Conservation (phyloP, 805 yeast genomes). For the Saturnispora silvae region DNA sequence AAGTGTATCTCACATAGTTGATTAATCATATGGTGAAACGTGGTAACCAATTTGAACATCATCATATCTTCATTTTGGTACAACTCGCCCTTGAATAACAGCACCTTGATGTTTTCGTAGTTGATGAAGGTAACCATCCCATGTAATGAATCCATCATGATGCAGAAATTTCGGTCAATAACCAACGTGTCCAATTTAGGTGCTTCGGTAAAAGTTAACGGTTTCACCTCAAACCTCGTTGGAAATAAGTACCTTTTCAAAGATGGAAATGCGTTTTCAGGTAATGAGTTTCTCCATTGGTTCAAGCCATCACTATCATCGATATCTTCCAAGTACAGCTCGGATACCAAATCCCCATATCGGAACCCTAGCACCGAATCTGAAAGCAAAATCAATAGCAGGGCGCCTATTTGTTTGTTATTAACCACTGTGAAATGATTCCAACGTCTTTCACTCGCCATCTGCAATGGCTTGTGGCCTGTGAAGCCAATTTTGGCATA, state of each 20-base stretch:
- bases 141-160: constrained; percentile 16
- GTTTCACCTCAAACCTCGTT: constrained; percentile 13
- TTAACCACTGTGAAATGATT: constrained; percentile 5
- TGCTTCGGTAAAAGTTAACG: constrained; percentile 18
- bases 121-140: constrained; percentile 21
- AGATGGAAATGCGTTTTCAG: constrained; percentile 12
- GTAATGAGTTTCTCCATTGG: constrained; percentile 17
- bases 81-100: constrained; percentile 21
- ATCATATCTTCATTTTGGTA: constrained; percentile 27
- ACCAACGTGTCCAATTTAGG: constrained; percentile 19
- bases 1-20: constrained; percentile 20
- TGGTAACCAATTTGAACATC: constrained; percentile 21
- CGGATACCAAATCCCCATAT: constrained; percentile 19
- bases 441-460: constrained; percentile 10
- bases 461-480: neutral
- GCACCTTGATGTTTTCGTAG: constrained; percentile 11
- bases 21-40: constrained; percentile 19
- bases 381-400: constrained; percentile 14
- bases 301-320: constrained; percentile 13
- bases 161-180: constrained; percentile 23
- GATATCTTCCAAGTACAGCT: constrained; percentile 18
- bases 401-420: constrained; percentile 7
- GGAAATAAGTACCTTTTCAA: constrained; percentile 19
- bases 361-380: constrained; percentile 16
- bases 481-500: constrained; percentile 10